Conservation (phyloP, 164 flowering plant genomes). For the Stephania yunnanensis region DNA sequence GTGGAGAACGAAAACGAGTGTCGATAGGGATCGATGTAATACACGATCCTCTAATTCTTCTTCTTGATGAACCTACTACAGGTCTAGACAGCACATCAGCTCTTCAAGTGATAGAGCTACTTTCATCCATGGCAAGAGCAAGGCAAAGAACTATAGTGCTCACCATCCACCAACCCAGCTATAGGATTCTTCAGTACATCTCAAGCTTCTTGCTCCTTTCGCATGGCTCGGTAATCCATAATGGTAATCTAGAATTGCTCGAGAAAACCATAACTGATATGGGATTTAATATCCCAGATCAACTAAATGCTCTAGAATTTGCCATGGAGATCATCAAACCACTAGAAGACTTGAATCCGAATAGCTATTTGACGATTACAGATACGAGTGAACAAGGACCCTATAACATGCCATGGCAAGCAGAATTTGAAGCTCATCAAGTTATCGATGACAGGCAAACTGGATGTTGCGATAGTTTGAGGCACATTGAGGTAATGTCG, state of each 20-base stretch:
- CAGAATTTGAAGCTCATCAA: slow-evolving; percentile 8
- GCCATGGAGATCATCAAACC: slow-evolving; percentile 66
- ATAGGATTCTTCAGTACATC: slow-evolving; percentile 59
- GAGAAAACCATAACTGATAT: slow-evolving; percentile 45
- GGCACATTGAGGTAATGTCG: slow-evolving; percentile 42
- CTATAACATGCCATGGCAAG: slow-evolving; percentile 22
- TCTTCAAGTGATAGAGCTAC: slow-evolving; percentile 69
- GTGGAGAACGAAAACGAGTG: slow-evolving; percentile 85
- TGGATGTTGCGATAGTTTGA: slow-evolving; percentile 6
- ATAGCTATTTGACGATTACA: background rate
- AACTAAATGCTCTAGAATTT: slow-evolving; percentile 68
- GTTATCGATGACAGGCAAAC: background rate
- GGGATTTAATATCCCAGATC: slow-evolving; percentile 62
- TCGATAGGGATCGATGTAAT: slow-evolving; percentile 88
- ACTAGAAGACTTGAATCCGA: slow-evolving; percentile 35
- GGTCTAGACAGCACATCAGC: slow-evolving; percentile 89
- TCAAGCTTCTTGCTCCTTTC: slow-evolving; percentile 64
- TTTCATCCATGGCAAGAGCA: slow-evolving; percentile 56
- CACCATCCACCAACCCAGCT: slow-evolving; percentile 92
- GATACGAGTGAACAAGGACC: slow-evolving; percentile 17
- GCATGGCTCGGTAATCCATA: slow-evolving; percentile 57
- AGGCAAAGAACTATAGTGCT: slow-evolving; percentile 54
- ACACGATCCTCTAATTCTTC: slow-evolving; percentile 67
- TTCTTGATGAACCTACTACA: slow-evolving; percentile 93
- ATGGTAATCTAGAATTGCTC: slow-evolving; percentile 58